A percentile compares a stretch with the other conserved stretches of the same genome.
Evolutionary conservation across 345 rosid species (phyloP).

Genomic region (Aquilaria malaccensis): DNA sequence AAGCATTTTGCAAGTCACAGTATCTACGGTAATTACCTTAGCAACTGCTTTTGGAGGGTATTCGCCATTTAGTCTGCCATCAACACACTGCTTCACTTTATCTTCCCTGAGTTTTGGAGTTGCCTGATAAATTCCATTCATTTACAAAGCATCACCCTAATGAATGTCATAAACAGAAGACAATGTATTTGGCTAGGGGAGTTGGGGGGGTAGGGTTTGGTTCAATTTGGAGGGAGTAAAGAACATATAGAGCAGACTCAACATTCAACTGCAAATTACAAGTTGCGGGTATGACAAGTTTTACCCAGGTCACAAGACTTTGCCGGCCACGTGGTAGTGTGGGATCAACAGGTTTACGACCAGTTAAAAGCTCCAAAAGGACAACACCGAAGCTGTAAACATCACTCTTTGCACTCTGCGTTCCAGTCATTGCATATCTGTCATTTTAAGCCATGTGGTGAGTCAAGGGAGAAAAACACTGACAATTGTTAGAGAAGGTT

Average conservation of each 20-base stretch:
- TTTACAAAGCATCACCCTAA: neutral
- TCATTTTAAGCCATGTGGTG: constrained; percentile 1
- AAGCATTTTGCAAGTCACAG: neutral
- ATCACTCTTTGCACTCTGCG: constrained; percentile 67
- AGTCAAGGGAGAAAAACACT: neutral
- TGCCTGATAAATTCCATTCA: constrained; percentile 35
- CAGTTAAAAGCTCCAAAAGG: constrained; percentile 71
- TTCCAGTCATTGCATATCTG: constrained; percentile 86
- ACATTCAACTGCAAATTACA: neutral
- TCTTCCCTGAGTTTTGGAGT: constrained; percentile 77
- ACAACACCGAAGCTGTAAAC: constrained; percentile 85
- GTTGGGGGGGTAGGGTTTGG: neutral
- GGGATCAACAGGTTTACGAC: constrained; percentile 84
- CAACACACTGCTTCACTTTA: constrained; percentile 66
- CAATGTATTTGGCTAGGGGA: neutral
- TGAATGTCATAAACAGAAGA: neutral
- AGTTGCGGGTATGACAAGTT: neutral
- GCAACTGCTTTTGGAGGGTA: constrained; percentile 75
- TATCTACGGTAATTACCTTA: constrained; percentile 32
- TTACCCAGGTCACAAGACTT: constrained; percentile 81
- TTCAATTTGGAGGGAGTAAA: neutral
- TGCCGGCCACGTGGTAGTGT: constrained; percentile 81
- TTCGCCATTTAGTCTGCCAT: constrained; percentile 53
- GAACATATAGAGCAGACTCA: neutral
- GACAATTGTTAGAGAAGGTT: no score